Percentiles rank a stretch among this genome's conserved stretches.
Conservation (phyloP, 2,329 filamentous ascomycete genomes). For the Cercospora berteroae region DNA sequence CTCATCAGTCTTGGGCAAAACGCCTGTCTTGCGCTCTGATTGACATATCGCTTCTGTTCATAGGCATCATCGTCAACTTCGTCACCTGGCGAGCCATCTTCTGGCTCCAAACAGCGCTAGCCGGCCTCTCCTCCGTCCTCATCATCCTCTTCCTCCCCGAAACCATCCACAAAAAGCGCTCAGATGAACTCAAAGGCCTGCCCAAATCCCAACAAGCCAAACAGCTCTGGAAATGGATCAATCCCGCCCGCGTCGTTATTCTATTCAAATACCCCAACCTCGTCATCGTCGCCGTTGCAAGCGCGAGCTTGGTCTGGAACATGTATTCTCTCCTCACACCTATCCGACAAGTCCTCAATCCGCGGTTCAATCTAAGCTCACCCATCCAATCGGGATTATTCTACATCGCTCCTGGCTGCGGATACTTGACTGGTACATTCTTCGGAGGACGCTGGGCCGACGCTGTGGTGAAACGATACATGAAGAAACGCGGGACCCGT, state of each 20-base stretch:
- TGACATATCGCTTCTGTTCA: not conserved
- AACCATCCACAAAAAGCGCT: constrained; percentile 65
- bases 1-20: not conserved
- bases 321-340: constrained; percentile 58
- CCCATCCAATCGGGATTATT: constrained; percentile 69
- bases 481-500: constrained; percentile 58
- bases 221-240: constrained; percentile 62
- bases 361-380: constrained; percentile 65
- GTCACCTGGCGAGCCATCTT: constrained; percentile 72
- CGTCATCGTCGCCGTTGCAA: constrained; percentile 60
- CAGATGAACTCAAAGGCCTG: constrained; percentile 60
- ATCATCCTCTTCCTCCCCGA: constrained; percentile 69
- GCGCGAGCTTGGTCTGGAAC: constrained; percentile 68
- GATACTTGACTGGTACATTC: constrained; percentile 68
- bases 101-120: constrained; percentile 71
- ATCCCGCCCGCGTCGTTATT: constrained; percentile 62
- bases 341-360: constrained; percentile 72
- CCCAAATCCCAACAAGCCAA: constrained; percentile 47
- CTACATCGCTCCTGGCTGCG: constrained; percentile 70
- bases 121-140: constrained; percentile 57
- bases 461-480: constrained; percentile 63
- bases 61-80: constrained; percentile 70
- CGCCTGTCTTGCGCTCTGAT: not conserved
- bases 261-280: constrained; percentile 70
- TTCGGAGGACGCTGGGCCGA: constrained; percentile 72